Evolutionary conservation across 2,329 filamentous ascomycete species (phyloP).

Genomic region (Aphanocladium album): DNA sequence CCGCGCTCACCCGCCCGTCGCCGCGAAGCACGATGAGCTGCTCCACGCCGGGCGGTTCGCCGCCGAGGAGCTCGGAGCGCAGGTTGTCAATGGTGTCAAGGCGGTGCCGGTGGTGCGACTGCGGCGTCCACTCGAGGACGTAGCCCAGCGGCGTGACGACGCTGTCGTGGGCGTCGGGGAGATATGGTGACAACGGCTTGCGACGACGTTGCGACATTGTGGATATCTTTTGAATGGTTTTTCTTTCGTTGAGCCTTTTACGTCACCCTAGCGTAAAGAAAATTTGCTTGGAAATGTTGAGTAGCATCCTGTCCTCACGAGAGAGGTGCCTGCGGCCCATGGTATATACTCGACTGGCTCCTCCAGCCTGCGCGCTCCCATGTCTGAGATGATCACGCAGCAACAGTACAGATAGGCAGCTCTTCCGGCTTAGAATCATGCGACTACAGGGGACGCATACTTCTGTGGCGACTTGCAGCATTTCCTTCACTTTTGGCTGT

Average conservation of each 20-base stretch:
- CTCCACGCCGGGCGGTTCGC: not conserved
- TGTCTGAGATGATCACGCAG: constrained; percentile 4
- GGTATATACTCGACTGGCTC: not conserved
- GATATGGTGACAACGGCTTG: not conserved
- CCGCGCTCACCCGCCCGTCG: not conserved
- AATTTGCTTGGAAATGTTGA: not conserved
- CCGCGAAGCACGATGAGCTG: constrained; percentile 6
- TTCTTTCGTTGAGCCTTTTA: not conserved
- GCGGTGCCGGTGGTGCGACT: constrained; percentile 9
- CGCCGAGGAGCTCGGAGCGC: constrained; percentile 14
- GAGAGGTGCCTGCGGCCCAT: not conserved
- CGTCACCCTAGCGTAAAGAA: too few species aligned
- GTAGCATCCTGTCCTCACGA: not conserved
- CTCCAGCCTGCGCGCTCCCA: not conserved
- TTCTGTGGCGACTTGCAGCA: not conserved
- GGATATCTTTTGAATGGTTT: not conserved
- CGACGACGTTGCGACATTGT: constrained; percentile 7
- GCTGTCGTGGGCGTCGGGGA: constrained; percentile 4
- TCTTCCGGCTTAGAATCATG: not conserved
- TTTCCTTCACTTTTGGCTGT: not conserved
- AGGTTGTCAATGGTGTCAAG: constrained; percentile 14
- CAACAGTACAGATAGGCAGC: not conserved
- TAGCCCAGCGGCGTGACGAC: constrained; percentile 14
- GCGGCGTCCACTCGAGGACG: constrained; percentile 15
- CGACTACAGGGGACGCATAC: not conserved